A percentile compares a stretch with the other conserved stretches of the same genome.
phyloP scores from a whole-genome alignment of 2,329 filamentous ascomycete species.

The Aspergillus candidus region DNA sequence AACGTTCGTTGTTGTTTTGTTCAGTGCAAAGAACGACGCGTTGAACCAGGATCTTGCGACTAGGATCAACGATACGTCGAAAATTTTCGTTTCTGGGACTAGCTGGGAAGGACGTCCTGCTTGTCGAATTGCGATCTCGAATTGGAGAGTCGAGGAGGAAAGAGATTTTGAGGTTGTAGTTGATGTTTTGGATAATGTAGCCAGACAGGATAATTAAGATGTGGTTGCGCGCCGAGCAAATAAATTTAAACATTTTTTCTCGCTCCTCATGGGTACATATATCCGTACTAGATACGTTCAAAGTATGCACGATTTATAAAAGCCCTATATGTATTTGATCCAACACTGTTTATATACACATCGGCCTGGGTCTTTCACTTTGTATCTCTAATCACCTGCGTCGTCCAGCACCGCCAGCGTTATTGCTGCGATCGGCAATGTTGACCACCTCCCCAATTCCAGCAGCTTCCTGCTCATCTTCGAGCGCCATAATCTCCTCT shows the following conservation, averaged over 20 bases:
- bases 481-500: constrained; percentile 83
- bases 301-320: no score
- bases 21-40: constrained; percentile 60
- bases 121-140: constrained; percentile 77
- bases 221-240: background rate
- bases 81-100: constrained; percentile 79
- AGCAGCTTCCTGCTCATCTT: constrained; percentile 93
- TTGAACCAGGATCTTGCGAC: constrained; percentile 63
- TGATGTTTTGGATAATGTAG: constrained; percentile 53
- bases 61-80: constrained; percentile 65
- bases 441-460: constrained; percentile 93
- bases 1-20: constrained; percentile 68
- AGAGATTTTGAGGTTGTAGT: constrained; percentile 62
- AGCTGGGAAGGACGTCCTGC: constrained; percentile 68
- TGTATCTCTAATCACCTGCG: constrained; percentile 33
- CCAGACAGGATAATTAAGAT: constrained; percentile 10
- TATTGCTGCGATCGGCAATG: constrained; percentile 63
- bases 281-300: no score
- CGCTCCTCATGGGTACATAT: background rate
- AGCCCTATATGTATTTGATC: no score
- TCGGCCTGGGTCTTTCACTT: background rate
- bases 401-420: constrained; percentile 42
- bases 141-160: constrained; percentile 69
- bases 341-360: no score
- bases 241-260: background rate